Evolutionary conservation across 164 flowering plant genomes (phyloP), one percentile per base, ranked within the genome.

Genomic region (Taxillus chinensis): DNA sequence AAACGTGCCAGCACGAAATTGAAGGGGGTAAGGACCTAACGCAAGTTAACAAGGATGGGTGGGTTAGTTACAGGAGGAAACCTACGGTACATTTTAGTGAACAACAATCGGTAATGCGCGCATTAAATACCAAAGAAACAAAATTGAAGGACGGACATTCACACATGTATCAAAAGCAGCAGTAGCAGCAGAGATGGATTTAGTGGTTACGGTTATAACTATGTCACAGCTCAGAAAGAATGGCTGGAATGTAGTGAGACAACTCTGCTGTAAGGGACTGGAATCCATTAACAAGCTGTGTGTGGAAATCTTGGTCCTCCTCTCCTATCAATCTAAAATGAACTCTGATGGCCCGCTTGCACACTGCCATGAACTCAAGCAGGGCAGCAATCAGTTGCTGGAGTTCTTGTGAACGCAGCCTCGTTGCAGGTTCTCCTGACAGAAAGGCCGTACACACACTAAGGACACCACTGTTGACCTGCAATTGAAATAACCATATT

Each of bases 351-450:
- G 99, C 99, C 39, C 99, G 87, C 74, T 93, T 93, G 73, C 99
- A 93, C 10, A 93, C 97, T 17, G 99, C 99, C 99, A 90, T 93
- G 71, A 93, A 93, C 71, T 93, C 99, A 10, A 93, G 87, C 7
- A 93, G 95, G 8, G 99, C 99, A n/a, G 99, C 97, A 45, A 93
- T 91, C 5, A 90, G 90, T 73, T 93, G 99, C 75, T 93, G 99
- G 49, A 93, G 76, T 71, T 93, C 99, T 65, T 93, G 97, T 8
- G 97, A 91, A 40, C 99, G 85, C 64, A 93, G 69, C 71, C 96
- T 86, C 14, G 99, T 93, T 16, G 99, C 95, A 5, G 99, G 99
- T 75, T 93, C 97, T 49, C 99, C 99, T 0, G 99, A 93, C 45
- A 93, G 74, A 75, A 93, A 93, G 40, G 97, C 99, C 5, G 96